A percentile compares a stretch with the other conserved stretches of the same genome.
These are phyloP conservation scores for Tolypocladium tropicale DNA, from an alignment of 2,329 filamentous ascomycete genomes.

Conservation along the genomic window DNA sequence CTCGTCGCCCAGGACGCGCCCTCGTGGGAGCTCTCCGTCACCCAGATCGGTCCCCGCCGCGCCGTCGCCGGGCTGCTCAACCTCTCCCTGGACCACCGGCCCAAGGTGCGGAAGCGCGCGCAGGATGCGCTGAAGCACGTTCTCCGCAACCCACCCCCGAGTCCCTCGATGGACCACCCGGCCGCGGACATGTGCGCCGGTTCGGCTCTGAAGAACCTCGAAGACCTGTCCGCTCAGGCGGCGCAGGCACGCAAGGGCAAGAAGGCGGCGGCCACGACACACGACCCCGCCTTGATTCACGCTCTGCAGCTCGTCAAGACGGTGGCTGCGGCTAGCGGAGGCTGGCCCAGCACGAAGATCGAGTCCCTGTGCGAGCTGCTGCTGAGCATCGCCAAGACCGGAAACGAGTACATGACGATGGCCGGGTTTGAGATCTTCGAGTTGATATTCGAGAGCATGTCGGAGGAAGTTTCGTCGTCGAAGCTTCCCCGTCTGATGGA, in stretches of 20 bases:
- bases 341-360: conserved; percentile 95
- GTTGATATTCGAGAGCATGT: conserved; percentile 88
- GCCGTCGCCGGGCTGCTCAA: conserved; percentile 80
- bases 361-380: conserved; percentile 84
- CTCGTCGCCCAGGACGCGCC: conserved; percentile 78
- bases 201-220: conserved; percentile 71
- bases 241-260: conserved; percentile 49
- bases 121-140: conserved; percentile 82
- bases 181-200: conserved; percentile 95
- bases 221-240: conserved; percentile 58
- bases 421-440: conserved; percentile 96
- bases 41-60: conserved; percentile 74
- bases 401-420: conserved; percentile 94
- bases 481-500: conserved; percentile 86
- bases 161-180: conserved; percentile 86
- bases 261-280: conserved; percentile 50
- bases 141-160: conserved; percentile 76
- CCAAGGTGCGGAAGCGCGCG: conserved; percentile 88
- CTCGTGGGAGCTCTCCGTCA: conserved; percentile 78
- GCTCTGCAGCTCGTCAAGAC: conserved; percentile 87
- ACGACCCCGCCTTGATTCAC: conserved; percentile 82
- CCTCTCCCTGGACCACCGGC: conserved; percentile 75
- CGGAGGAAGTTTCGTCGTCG: conserved; percentile 73
- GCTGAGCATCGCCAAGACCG: conserved; percentile 78
- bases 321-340: conserved; percentile 74